A percentile compares a stretch with the other conserved stretches of the same genome.
phyloP scores from a whole-genome alignment of 2,329 filamentous ascomycete species.

The Fusarium albosuccineum region DNA sequence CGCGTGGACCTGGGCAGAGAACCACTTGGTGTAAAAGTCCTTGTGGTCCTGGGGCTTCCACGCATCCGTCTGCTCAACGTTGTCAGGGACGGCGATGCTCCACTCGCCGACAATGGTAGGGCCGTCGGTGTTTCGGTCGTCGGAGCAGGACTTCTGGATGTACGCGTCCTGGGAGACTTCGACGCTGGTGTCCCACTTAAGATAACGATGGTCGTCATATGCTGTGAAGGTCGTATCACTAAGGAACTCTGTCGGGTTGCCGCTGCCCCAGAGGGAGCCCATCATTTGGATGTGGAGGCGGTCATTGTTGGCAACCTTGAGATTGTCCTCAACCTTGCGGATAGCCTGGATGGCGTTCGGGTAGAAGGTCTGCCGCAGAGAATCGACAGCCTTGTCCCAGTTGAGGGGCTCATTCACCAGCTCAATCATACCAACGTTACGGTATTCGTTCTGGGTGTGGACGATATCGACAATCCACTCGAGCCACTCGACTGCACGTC shows the following conservation, averaged over 20 bases:
- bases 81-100: slow-evolving; percentile 63
- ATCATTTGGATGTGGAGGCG: slow-evolving; percentile 66
- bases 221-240: slow-evolving; percentile 58
- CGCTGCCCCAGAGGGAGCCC: slow-evolving; percentile 67
- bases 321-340: slow-evolving; percentile 60
- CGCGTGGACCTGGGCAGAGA: slow-evolving; percentile 41
- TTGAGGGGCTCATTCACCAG: slow-evolving; percentile 52
- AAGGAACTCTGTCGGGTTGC: slow-evolving; percentile 63
- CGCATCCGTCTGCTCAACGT: slow-evolving; percentile 58
- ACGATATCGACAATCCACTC: slow-evolving; percentile 66
- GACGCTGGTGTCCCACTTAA: slow-evolving; percentile 61
- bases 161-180: slow-evolving; percentile 57
- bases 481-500: slow-evolving; percentile 67
- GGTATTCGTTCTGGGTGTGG: slow-evolving; percentile 61
- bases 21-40: slow-evolving; percentile 45
- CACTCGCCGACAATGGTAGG: slow-evolving; percentile 69
- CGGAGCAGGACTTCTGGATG: slow-evolving; percentile 62
- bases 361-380: slow-evolving; percentile 39
- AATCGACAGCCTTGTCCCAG: slow-evolving; percentile 35
- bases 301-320: slow-evolving; percentile 56
- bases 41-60: slow-evolving; percentile 40
- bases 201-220: slow-evolving; percentile 71
- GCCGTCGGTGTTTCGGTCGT: slow-evolving; percentile 57
- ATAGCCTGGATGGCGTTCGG: slow-evolving; percentile 52
- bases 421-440: slow-evolving; percentile 70